phyloP scores from a whole-genome alignment of 441 rosid species.

The Rhodomyrtus psidioides region DNA sequence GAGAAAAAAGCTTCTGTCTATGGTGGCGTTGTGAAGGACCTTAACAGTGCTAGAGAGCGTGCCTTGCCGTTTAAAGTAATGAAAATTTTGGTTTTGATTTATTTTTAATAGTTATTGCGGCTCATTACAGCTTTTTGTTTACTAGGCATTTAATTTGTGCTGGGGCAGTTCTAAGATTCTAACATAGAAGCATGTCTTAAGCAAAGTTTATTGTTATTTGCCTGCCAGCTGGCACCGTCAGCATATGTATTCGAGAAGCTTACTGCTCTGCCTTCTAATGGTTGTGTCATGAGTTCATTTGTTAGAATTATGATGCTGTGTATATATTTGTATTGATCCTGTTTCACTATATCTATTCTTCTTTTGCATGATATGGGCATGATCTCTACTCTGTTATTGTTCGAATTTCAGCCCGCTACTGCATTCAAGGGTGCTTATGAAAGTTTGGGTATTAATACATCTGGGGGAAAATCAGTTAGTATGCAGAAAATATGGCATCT shows the following conservation, averaged over 20 bases:
- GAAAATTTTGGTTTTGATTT: slow-evolving; percentile 6
- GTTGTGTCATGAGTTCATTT: background rate
- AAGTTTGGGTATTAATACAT: slow-evolving; percentile 52
- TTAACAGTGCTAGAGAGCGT: slow-evolving; percentile 73
- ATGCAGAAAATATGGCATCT: slow-evolving; percentile 98
- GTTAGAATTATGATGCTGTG: background rate
- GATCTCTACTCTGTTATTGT: background rate
- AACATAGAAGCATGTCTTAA: background rate
- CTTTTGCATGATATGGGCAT: background rate
- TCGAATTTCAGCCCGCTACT: slow-evolving; percentile 49
- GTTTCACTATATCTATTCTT: background rate
- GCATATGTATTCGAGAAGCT: background rate
- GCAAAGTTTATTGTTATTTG: background rate
- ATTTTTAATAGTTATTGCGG: background rate
- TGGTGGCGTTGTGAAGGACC: slow-evolving; percentile 70
- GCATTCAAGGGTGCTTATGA: slow-evolving; percentile 79
- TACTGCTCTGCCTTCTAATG: background rate
- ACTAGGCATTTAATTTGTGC: background rate
- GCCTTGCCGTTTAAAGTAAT: slow-evolving; percentile 75
- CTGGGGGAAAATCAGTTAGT: slow-evolving; percentile 82
- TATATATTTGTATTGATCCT: background rate
- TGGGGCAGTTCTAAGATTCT: background rate
- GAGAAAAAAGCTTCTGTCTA: slow-evolving; percentile 77
- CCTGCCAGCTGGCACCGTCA: background rate
- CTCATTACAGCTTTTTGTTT: background rate